These are phyloP conservation scores for Globisporangium cederbergense DNA, from an alignment of 352 stramenopile genomes.

Conservation along the genomic window DNA sequence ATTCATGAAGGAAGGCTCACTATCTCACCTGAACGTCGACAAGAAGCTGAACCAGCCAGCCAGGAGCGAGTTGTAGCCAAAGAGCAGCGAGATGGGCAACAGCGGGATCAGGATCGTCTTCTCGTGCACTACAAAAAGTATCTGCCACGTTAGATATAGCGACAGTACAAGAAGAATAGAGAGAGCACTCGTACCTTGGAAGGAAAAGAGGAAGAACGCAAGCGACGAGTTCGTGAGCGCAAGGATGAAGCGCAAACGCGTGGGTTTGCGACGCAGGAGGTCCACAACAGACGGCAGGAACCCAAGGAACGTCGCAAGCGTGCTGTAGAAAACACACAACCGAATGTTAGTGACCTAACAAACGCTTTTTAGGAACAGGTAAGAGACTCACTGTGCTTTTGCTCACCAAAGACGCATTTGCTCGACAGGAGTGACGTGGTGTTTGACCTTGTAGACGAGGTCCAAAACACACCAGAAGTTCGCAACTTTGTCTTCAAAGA, in stretches of 20 bases:
- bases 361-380: not conserved
- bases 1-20: not conserved
- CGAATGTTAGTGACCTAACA: not conserved
- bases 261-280: conserved; percentile 61
- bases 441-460: conserved; percentile 70
- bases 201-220: conserved; percentile 96
- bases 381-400: not conserved
- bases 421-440: conserved; percentile 35
- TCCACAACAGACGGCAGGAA: conserved; percentile 86
- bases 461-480: conserved; percentile 95
- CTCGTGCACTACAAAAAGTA: conserved; percentile 86
- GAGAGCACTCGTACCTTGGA: conserved; percentile 67
- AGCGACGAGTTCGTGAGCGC: conserved; percentile 85
- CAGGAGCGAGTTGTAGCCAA: conserved; percentile 50
- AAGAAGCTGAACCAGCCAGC: conserved; percentile 76
- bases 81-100: conserved; percentile 89
- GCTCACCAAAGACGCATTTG: conserved; percentile 78
- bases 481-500: conserved; percentile 98
- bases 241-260: conserved; percentile 73
- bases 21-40: conserved; percentile 75
- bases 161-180: not conserved
- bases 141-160: too few species aligned
- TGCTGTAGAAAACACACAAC: conserved; percentile 30
- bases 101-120: conserved; percentile 95
- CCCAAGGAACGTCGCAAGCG: conserved; percentile 72